phyloP scores from a whole-genome alignment of 1,139 yeast genomes.

The Chernovozyma sophiae-reginae region DNA sequence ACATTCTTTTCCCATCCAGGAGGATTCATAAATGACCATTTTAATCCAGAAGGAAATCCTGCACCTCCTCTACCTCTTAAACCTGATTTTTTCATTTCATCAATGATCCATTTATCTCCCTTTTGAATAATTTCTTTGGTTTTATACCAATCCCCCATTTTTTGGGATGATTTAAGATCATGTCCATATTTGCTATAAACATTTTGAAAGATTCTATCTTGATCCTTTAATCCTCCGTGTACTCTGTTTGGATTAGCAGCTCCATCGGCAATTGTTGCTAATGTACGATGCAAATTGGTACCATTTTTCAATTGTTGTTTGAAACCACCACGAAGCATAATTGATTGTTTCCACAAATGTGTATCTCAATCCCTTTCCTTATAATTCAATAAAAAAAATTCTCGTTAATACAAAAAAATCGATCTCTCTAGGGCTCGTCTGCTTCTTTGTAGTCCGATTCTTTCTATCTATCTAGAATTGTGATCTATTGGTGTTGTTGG shows the following conservation, averaged over 20 bases:
- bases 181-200: slow-evolving; percentile 70
- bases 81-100: slow-evolving; percentile 79
- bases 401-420: background rate
- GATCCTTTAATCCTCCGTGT: slow-evolving; percentile 75
- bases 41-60: slow-evolving; percentile 85
- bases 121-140: slow-evolving; percentile 78
- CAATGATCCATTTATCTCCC: slow-evolving; percentile 86
- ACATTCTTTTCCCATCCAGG: slow-evolving; percentile 89
- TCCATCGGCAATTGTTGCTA: slow-evolving; percentile 44
- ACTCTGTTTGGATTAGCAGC: slow-evolving; percentile 53
- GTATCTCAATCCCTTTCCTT: no score
- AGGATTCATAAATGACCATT: slow-evolving; percentile 92
- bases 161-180: slow-evolving; percentile 68
- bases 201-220: slow-evolving; percentile 83
- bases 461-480: background rate
- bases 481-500: background rate
- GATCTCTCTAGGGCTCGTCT: background rate
- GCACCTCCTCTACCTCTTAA: slow-evolving; percentile 93
- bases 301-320: background rate
- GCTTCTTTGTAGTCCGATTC: background rate
- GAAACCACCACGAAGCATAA: slow-evolving; percentile 6
- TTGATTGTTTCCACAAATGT: background rate
- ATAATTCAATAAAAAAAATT: background rate
- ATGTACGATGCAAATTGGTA: slow-evolving; percentile 21
- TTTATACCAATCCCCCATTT: slow-evolving; percentile 88